These are phyloP conservation scores for Suillus hirtellus DNA, from an alignment of 768 basidiomycete species.

Conservation along the genomic window DNA sequence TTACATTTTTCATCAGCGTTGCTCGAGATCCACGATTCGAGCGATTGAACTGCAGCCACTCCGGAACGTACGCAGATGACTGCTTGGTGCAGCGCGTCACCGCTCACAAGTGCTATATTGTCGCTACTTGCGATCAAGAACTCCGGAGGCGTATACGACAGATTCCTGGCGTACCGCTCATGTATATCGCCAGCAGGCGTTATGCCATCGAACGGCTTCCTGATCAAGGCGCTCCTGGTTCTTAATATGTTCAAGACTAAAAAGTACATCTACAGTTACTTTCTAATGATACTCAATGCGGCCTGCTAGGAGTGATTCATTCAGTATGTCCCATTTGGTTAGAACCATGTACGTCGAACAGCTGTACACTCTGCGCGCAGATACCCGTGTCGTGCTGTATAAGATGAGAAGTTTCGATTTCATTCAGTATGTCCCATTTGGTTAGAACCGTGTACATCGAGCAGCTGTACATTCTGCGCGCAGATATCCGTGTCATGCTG, in stretches of 20 bases:
- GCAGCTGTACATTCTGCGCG: too few relatives aligned
- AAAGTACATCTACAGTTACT: not conserved
- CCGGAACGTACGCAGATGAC: slow-evolving; percentile 98
- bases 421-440: too few relatives aligned
- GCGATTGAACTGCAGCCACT: slow-evolving; percentile 86
- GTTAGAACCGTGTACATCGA: too few relatives aligned
- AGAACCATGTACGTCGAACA: not conserved
- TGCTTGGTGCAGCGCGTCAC: slow-evolving; percentile 96
- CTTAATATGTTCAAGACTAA: slow-evolving; percentile 28
- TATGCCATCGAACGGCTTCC: slow-evolving; percentile 96
- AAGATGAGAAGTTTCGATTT: not conserved
- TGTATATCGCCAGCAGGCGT: slow-evolving; percentile 92
- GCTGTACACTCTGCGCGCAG: not conserved
- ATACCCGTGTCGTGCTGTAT: not conserved
- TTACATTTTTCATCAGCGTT: slow-evolving; percentile 55
- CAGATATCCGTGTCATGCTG: too few relatives aligned
- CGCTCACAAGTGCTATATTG: slow-evolving; percentile 93
- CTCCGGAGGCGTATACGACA: slow-evolving; percentile 90
- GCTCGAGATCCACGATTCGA: slow-evolving; percentile 98
- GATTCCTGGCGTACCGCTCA: slow-evolving; percentile 89
- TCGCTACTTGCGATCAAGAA: slow-evolving; percentile 97
- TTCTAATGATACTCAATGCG: not conserved
- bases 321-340: not conserved
- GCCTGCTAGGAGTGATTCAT: not conserved
- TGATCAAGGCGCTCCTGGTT: slow-evolving; percentile 82